phyloP scores from a whole-genome alignment of 2,329 filamentous ascomycete genomes.

The Claviceps arundinis region DNA sequence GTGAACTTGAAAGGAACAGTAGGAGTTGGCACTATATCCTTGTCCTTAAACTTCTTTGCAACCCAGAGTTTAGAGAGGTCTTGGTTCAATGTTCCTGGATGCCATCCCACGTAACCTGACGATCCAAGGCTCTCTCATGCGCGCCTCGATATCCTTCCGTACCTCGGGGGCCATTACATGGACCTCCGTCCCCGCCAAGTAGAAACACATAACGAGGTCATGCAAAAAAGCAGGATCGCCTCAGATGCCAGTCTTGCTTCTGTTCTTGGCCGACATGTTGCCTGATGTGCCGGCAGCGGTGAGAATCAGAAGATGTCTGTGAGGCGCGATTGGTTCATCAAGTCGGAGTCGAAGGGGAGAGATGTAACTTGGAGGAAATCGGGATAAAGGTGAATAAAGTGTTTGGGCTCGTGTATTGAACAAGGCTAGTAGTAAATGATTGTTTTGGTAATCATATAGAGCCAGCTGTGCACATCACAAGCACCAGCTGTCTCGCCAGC shows the following conservation, averaged over 20 bases:
- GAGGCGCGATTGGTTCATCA: neutral
- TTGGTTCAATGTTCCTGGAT: conserved; percentile 24
- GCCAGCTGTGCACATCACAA: neutral
- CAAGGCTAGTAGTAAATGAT: too few relatives aligned
- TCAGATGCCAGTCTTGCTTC: neutral
- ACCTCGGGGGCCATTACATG: conserved; percentile 15
- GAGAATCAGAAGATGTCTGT: neutral
- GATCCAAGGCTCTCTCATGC: conserved; percentile 19
- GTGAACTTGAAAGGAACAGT: neutral
- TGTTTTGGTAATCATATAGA: neutral
- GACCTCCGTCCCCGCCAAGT: conserved; percentile 14
- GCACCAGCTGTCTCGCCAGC: neutral
- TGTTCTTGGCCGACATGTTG: neutral
- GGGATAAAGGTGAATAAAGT: too few relatives aligned
- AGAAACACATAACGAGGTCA: conserved; percentile 21
- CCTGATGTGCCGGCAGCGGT: neutral
- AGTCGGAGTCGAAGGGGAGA: neutral
- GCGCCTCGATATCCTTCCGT: conserved; percentile 18
- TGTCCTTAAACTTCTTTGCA: too few relatives aligned
- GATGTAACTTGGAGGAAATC: neutral
- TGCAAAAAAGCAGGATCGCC: conserved; percentile 18
- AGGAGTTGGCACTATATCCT: neutral
- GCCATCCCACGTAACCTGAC: conserved; percentile 29
- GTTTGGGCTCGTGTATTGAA: neutral
- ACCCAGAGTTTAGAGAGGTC: neutral